A percentile compares a stretch with the other conserved stretches of the same genome.
phyloP scores from a whole-genome alignment of 2,329 filamentous ascomycete species.

The Alternaria triticina region DNA sequence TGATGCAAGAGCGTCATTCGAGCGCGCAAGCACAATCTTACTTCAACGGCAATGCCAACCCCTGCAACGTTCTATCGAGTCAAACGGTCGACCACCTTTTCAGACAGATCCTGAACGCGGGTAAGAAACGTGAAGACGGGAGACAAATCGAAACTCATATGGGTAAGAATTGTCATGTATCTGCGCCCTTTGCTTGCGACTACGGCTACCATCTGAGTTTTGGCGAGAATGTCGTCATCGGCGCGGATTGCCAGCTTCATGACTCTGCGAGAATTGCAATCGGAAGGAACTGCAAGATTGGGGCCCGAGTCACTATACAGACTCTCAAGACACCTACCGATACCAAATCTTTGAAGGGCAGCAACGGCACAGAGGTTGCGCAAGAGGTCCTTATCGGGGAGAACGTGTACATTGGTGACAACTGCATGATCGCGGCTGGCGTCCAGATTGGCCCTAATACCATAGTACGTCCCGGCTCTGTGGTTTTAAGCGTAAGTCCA shows the following conservation, averaged over 20 bases:
- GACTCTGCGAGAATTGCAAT: constrained; percentile 86
- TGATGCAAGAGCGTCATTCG: constrained; percentile 82
- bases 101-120: constrained; percentile 72
- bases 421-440: constrained; percentile 66
- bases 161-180: constrained; percentile 78
- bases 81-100: constrained; percentile 74
- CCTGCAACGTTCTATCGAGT: constrained; percentile 67
- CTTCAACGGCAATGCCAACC: constrained; percentile 85
- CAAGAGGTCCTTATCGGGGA: constrained; percentile 77
- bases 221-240: constrained; percentile 83
- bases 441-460: constrained; percentile 61
- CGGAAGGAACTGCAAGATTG: constrained; percentile 72
- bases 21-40: constrained; percentile 82
- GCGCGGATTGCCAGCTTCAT: constrained; percentile 81
- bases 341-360: constrained; percentile 74
- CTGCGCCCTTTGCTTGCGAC: constrained; percentile 89
- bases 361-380: constrained; percentile 73
- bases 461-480: constrained; percentile 60
- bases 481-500: constrained; percentile 60
- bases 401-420: constrained; percentile 70
- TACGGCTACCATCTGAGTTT: constrained; percentile 96
- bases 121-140: constrained; percentile 38
- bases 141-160: constrained; percentile 60
- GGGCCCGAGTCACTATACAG: constrained; percentile 85
- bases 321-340: constrained; percentile 76